Percentiles rank a stretch among this genome's conserved stretches.
Conservation (phyloP, 768 basidiomycete species). For the Roridomyces roridus region DNA sequence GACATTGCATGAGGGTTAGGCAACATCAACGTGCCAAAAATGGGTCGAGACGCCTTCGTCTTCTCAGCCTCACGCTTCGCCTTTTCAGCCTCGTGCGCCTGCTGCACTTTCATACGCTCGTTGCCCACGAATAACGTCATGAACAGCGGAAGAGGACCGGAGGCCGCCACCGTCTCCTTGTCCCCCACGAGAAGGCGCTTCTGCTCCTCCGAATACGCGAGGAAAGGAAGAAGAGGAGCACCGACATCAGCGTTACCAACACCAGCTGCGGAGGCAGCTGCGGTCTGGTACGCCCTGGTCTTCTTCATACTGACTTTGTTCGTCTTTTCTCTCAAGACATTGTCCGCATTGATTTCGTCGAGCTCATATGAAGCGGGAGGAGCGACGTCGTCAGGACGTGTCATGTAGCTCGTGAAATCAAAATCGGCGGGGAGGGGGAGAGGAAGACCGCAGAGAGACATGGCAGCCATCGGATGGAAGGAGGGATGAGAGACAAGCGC, state of each 20-base stretch:
- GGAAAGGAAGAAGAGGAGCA: not conserved
- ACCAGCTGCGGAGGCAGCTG: not conserved
- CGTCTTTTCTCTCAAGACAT: not conserved
- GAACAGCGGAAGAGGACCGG: not conserved
- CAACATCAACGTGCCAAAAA: not conserved
- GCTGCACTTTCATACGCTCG: not conserved
- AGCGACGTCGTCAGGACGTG: not conserved
- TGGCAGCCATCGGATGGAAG: not conserved
- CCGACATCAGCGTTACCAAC: not conserved
- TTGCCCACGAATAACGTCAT: not conserved
- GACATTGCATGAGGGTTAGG: not conserved
- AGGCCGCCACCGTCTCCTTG: not conserved
- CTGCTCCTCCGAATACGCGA: not conserved
- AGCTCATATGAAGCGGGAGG: not conserved
- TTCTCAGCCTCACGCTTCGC: not conserved
- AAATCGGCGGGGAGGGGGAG: conserved; percentile 5
- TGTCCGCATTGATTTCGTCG: not conserved
- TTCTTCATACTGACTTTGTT: not conserved
- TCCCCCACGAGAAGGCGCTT: conserved; percentile 13
- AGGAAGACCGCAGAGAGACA: not conserved
- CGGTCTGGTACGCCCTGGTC: not conserved
- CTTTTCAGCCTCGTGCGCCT: not conserved
- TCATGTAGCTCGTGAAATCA: conserved; percentile 2
- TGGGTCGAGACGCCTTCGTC: not conserved
- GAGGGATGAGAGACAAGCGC: not conserved